A percentile compares a stretch with the other conserved stretches of the same genome.
Evolutionary conservation across 139 green algal genomes (phyloP).

Genomic region (Chlorella sp.): DNA sequence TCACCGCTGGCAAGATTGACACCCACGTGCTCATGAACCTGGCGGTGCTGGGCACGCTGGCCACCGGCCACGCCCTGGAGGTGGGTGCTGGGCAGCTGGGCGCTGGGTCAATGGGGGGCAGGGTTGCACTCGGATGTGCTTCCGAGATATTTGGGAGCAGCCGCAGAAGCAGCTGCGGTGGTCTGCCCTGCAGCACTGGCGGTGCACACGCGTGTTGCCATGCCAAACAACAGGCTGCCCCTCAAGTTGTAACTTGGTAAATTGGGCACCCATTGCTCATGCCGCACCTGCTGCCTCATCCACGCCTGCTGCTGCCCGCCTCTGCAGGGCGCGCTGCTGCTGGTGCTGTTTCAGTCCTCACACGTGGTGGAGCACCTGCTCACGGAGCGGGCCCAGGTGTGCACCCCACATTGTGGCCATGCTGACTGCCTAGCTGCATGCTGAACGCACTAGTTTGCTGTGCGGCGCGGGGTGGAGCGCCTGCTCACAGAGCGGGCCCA

Average conservation of each 20-base stretch:
- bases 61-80: conserved; percentile 76
- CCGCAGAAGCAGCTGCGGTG: background rate
- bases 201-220: too few relatives aligned
- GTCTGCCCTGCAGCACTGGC: background rate
- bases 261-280: too few relatives aligned
- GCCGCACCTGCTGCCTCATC: too few relatives aligned
- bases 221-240: too few relatives aligned
- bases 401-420: too few relatives aligned
- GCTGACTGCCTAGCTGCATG: too few relatives aligned
- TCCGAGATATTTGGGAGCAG: too few relatives aligned
- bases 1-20: conserved; percentile 68
- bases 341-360: conserved; percentile 83
- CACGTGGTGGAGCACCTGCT: conserved; percentile 79
- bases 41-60: conserved; percentile 75
- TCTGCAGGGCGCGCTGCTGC: conserved; percentile 83
- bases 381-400: conserved; percentile 54
- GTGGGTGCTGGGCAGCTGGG: conserved; percentile 41
- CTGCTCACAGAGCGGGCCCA: conserved; percentile 64
- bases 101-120: background rate
- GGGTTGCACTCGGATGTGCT: too few relatives aligned
- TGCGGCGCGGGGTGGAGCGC: conserved; percentile 76
- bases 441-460: too few relatives aligned
- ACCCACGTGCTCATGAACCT: conserved; percentile 90
- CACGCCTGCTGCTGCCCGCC: too few relatives aligned
- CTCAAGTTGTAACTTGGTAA: too few relatives aligned